Base-by-base conservation (phyloP, 495 filamentous ascomycete genomes). In the Daldinia grandis region DNA sequence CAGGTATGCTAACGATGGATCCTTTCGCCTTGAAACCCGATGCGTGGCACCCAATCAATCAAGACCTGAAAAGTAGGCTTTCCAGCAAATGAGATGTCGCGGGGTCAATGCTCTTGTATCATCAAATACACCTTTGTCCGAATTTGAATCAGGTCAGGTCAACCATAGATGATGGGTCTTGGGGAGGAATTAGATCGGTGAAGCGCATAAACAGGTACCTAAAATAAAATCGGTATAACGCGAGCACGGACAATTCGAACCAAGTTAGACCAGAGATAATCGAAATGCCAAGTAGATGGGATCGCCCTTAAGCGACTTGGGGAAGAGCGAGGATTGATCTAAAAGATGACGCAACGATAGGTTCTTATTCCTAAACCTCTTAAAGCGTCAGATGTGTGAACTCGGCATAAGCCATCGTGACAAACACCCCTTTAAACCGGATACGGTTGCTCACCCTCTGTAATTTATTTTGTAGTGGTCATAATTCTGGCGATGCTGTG, bases 21-120 rank as follows among this genome's bases (percentile, higher is more conserved):
- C 70, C 70, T 62, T 62, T 65, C 33, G 64, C 65, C 40, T 73
- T 54, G 70, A 68, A 56, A 64, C 49, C 64, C 38, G 61, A 64
- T 25, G 57, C 49, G 59, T 68, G 70, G 70, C 70, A 62, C 60
- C 70, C 70, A 73, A 73, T 73, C 70, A 73, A 49, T 62, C n/a
- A 58, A 53, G 33, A 42, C 56, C 51, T 61, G 24, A 19, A 42
- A 51, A 56, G 33, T 54, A 60, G 17, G n/a, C 27, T 51, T 15
- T 60, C 21, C 54, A 73, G 60, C 70, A 73, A 73, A 68, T 73
- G 50, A 73, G 57, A 73, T 49, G 70, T 61, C 65, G 70, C 70
- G 70, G 70, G 70, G 70, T 68, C 30, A 28, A 28, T 53, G 66
- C 31, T 38, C 7, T 25, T 49, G 44, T 35, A 33, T 44, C 28